Percentiles rank a stretch among this genome's conserved stretches.
These are phyloP conservation scores for Brassica napus DNA, from an alignment of 345 rosid genomes.

Conservation along the genomic window Da-Ae NC_063437.1:21490501-21491000, in stretches of 20 bases:
- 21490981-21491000: neutral
- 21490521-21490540: constrained; percentile 88
- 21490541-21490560: constrained; percentile 87
- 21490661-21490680: neutral
- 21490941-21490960: constrained; percentile 76
- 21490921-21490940: constrained; percentile 96
- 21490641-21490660: neutral
- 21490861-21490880: constrained; percentile 1
- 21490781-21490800: constrained; percentile 88
- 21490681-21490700: constrained; percentile 24
- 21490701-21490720: constrained; percentile 44
- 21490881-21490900: constrained; percentile 83
- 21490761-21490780: constrained; percentile 96
- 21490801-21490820: neutral
- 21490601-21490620: neutral
- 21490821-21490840: neutral
- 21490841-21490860: neutral
- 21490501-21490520: constrained; percentile 49
- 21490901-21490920: constrained; percentile 65
- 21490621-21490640: neutral
- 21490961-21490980: constrained; percentile 70
- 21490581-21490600: constrained; percentile 83
- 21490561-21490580: constrained; percentile 94
- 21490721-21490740: constrained; percentile 90
- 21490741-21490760: constrained; percentile 95